A percentile compares a stretch with the other conserved stretches of the same genome.
phyloP scores from a whole-genome alignment of 2,329 filamentous ascomycete genomes.

The Elsinoe australis region DNA sequence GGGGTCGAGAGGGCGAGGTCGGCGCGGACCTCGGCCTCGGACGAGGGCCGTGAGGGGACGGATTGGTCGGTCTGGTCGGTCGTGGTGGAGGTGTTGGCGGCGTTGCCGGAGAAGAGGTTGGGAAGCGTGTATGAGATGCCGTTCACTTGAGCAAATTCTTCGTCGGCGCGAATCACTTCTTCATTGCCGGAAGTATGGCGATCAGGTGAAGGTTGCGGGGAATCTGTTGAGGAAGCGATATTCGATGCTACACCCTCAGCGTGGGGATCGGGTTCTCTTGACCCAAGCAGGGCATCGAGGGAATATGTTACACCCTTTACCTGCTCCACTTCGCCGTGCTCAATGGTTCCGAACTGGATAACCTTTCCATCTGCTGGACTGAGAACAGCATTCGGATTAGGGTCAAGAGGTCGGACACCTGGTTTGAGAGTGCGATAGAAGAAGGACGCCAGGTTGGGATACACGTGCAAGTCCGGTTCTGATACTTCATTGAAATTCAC shows the following conservation, averaged over 20 bases:
- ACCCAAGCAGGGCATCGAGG: slow-evolving; percentile 80
- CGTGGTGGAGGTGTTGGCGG: slow-evolving; percentile 3
- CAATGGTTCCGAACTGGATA: slow-evolving; percentile 85
- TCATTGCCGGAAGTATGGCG: slow-evolving; percentile 39
- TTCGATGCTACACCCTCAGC: slow-evolving; percentile 39
- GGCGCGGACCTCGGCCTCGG: slow-evolving; percentile 74
- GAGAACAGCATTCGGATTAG: slow-evolving; percentile 68
- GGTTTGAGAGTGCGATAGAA: slow-evolving; percentile 95
- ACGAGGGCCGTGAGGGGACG: slow-evolving; percentile 56
- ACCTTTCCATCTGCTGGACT: slow-evolving; percentile 87
- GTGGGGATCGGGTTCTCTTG: slow-evolving; percentile 42
- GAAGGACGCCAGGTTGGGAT: slow-evolving; percentile 89
- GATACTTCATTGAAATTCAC: slow-evolving; percentile 81
- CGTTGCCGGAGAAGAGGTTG: slow-evolving; percentile 67
- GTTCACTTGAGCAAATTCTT: slow-evolving; percentile 90
- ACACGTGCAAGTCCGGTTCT: slow-evolving; percentile 80
- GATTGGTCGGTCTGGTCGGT: slow-evolving; percentile 59
- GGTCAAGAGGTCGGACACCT: slow-evolving; percentile 74
- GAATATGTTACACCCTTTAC: slow-evolving; percentile 99
- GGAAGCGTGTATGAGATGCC: slow-evolving; percentile 93
- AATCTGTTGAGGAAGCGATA: slow-evolving; percentile 31
- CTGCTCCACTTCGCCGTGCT: slow-evolving; percentile 91
- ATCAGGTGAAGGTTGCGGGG: slow-evolving; percentile 28
- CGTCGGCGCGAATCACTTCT: slow-evolving; percentile 67
- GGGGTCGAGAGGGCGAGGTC: slow-evolving; percentile 65